Evolutionary conservation across 306 rosid species (phyloP).

Genomic region (Argentina anserina): DNA sequence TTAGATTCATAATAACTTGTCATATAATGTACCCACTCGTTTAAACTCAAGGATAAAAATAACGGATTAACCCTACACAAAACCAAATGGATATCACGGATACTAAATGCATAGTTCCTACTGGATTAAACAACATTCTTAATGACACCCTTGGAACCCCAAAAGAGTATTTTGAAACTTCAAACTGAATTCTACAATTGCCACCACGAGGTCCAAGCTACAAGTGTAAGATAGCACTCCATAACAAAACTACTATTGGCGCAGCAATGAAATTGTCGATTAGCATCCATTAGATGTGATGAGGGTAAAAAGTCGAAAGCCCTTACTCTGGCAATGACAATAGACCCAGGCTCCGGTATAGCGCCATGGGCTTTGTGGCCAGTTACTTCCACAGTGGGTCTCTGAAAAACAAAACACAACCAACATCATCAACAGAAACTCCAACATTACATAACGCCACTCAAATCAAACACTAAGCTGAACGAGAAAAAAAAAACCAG

Average conservation of each 20-base stretch:
- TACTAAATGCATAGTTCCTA: background rate
- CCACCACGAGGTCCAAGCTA: too few species aligned
- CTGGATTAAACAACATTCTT: background rate
- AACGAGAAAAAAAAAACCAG: too few species aligned
- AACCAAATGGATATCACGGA: background rate
- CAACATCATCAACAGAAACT: background rate
- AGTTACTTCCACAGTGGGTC: conserved; percentile 71
- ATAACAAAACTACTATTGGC: background rate
- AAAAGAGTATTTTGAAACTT: background rate
- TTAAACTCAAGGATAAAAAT: background rate
- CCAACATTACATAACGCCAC: background rate
- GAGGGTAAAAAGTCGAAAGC: background rate
- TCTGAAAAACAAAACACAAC: conserved; percentile 34
- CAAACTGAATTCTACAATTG: too few species aligned
- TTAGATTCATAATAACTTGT: background rate
- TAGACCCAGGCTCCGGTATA: conserved; percentile 77
- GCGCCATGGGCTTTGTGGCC: conserved; percentile 89
- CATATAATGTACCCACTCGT: background rate
- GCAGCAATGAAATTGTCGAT: background rate
- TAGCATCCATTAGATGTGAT: background rate
- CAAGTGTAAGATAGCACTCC: background rate
- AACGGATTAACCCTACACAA: background rate
- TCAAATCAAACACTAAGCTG: background rate
- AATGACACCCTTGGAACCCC: background rate
- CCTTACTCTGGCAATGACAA: conserved; percentile 74